Conservation (phyloP, 768 basidiomycete genomes). For the Lentinula edodes region DNA sequence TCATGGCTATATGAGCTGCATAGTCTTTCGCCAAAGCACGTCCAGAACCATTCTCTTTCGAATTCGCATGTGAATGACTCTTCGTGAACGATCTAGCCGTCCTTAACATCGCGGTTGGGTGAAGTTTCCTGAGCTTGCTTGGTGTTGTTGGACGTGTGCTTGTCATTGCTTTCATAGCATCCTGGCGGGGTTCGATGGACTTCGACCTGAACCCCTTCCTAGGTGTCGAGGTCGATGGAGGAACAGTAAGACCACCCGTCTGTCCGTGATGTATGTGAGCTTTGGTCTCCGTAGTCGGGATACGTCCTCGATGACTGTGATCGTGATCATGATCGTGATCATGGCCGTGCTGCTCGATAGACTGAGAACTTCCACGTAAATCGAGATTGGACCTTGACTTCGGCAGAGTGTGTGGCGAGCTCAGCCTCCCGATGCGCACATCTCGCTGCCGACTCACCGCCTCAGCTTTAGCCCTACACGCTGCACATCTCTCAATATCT, state of each 20-base stretch:
- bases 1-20: neutral
- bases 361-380: neutral
- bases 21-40: neutral
- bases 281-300: neutral
- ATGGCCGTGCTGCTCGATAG: neutral
- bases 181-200: neutral
- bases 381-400: neutral
- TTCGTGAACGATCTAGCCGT: neutral
- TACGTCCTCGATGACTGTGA: neutral
- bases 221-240: neutral
- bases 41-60: neutral
- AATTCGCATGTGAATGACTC: neutral
- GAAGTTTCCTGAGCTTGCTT: neutral
- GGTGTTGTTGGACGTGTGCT: neutral
- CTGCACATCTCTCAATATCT: conserved; percentile 1
- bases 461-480: neutral
- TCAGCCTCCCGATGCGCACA: neutral
- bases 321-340: neutral
- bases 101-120: neutral
- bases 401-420: neutral
- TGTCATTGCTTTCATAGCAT: neutral
- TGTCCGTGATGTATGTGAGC: neutral
- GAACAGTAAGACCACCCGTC: neutral
- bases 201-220: neutral
- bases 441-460: neutral